These are phyloP conservation scores for Rhododendron simsii DNA, from an alignment of 148 eudicot species.

Conservation along the genomic window DNA sequence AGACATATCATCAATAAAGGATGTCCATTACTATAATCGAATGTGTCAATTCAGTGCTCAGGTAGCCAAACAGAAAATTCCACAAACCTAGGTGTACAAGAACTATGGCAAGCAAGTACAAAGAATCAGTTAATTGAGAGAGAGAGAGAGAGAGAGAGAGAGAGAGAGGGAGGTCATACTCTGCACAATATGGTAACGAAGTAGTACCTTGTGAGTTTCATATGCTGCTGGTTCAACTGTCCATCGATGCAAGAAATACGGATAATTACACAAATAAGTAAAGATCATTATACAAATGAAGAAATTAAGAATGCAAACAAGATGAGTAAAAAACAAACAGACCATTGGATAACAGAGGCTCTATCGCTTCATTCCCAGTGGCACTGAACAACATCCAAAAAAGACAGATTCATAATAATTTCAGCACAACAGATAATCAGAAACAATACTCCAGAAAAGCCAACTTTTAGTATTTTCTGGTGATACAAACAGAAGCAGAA, in stretches of 20 bases:
- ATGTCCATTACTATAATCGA: not conserved
- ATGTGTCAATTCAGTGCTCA: not conserved
- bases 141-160: not conserved
- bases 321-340: slow-evolving; percentile 17
- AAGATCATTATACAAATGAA: slow-evolving; percentile 6
- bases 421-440: not conserved
- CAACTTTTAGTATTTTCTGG: not conserved
- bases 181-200: not conserved
- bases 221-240: slow-evolving; percentile 65
- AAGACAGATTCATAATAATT: not conserved
- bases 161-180: not conserved
- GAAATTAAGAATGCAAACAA: not conserved
- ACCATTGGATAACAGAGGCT: slow-evolving; percentile 85
- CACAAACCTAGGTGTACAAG: not conserved
- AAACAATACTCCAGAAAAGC: not conserved
- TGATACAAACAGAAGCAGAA: not conserved
- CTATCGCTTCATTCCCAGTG: slow-evolving; percentile 53
- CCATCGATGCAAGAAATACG: slow-evolving; percentile 14
- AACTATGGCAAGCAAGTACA: not conserved
- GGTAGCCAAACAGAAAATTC: not conserved
- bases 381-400: slow-evolving; percentile 44
- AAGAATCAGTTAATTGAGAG: not conserved
- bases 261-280: not conserved
- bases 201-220: slow-evolving; percentile 74
- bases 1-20: not conserved